Base-by-base conservation (phyloP, 192 early-diverging fungal genomes). In the Cetraspora pellucida region DNA sequence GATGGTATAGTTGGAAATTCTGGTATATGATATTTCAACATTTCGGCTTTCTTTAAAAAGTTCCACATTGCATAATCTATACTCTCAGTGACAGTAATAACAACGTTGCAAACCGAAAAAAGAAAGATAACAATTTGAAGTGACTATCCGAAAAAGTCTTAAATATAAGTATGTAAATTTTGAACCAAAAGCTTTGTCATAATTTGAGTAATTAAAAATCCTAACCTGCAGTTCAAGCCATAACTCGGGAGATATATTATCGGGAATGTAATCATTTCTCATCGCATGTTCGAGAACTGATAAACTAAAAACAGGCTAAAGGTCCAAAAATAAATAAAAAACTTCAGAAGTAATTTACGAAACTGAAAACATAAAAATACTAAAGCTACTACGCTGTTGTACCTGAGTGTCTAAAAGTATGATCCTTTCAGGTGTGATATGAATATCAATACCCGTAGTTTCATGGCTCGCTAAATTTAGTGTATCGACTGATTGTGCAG, bases 91-190 rank as follows among this genome's bases (percentile, higher is more conserved):
- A 91, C 90, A 7, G 89, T 75, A 1, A 92, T 31, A 8, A 92
- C 69, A 23, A 91, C 86, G 64, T 92, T 89, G 67, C 90, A 91
- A 21, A 91, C 81, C 13, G 83, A 85, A 37, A 85, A 76, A 61
- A 91, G 58, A 72, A 91, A 90, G 45, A 88, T 64, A 4, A 87
- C 77, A 45, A 85, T 57, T 31, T 91, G 82, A 21, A 91, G 74
- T 10, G 85, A 77, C 67, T 89, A 58, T 1, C 37, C 37, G 5
- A 72, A 43, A 31, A 54, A 54, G 19, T 54, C 50, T 19, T 19
- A 54, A 16, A 16, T 54, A 54, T 19, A 54, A 19, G 19, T 16
- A 54, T 16, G 13, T 0, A 19, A 19, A 54, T 54, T 54, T 13
- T 54, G 2, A 54, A 54, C 16, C 16, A 4, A 19, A 19, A 4